These are phyloP conservation scores for Ophiosphaerella korrae DNA, from an alignment of 2,329 filamentous ascomycete species.

Conservation along the genomic window DNA sequence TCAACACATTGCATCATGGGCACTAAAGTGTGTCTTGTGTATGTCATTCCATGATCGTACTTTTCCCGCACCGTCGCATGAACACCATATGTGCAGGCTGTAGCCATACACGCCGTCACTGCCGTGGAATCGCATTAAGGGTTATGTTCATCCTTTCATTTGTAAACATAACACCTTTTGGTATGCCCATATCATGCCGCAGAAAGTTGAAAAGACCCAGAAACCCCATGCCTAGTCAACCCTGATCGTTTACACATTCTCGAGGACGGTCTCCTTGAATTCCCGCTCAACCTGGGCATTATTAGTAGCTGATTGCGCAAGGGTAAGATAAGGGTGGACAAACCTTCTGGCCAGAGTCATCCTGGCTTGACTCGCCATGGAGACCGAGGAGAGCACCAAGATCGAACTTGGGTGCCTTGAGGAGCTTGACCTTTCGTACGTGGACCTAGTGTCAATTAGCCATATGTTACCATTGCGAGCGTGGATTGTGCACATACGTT, in stretches of 20 bases:
- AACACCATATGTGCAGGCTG: slow-evolving; percentile 41
- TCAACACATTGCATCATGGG: not conserved
- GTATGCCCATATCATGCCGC: slow-evolving; percentile 49
- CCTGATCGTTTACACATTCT: slow-evolving; percentile 76
- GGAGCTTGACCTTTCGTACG: slow-evolving; percentile 99
- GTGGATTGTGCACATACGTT: slow-evolving; percentile 68
- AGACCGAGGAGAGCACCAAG: slow-evolving; percentile 93
- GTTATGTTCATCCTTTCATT: slow-evolving; percentile 48
- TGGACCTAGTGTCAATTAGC: slow-evolving; percentile 71
- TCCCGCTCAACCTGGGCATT: slow-evolving; percentile 71
- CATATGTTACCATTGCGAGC: slow-evolving; percentile 15
- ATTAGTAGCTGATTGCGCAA: slow-evolving; percentile 4
- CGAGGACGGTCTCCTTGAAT: slow-evolving; percentile 98
- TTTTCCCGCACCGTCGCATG: slow-evolving; percentile 42
- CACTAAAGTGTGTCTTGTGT: slow-evolving; percentile 31
- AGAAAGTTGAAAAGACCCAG: slow-evolving; percentile 47
- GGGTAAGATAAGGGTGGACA: not conserved
- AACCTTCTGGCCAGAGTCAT: slow-evolving; percentile 97
- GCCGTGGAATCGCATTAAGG: slow-evolving; percentile 39
- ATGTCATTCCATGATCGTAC: slow-evolving; percentile 43
- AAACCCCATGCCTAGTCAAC: slow-evolving; percentile 46
- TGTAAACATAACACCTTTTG: slow-evolving; percentile 52
- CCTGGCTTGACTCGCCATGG: slow-evolving; percentile 94
- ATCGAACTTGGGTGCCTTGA: slow-evolving; percentile 99
- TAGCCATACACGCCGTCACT: slow-evolving; percentile 46